Conservation (phyloP, 1,284 basidiomycete species). For the Trichosporon inkin region DNA sequence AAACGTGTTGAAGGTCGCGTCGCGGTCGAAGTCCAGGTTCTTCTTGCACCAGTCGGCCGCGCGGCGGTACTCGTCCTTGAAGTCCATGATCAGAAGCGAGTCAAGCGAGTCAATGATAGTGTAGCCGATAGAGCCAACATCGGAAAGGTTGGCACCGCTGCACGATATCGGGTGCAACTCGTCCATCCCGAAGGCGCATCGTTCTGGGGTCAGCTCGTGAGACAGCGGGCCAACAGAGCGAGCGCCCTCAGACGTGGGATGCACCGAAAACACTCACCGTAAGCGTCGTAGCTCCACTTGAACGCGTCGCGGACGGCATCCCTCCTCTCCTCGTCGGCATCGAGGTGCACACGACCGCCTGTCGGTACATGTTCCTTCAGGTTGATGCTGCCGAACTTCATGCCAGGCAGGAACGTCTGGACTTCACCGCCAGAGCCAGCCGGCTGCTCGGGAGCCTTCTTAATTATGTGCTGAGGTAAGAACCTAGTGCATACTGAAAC, state of each 20-base stretch:
- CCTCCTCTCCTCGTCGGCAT: slow-evolving; percentile 61
- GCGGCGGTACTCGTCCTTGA: slow-evolving; percentile 70
- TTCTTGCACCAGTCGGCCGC: slow-evolving; percentile 73
- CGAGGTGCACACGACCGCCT: slow-evolving; percentile 19
- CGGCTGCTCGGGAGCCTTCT: neutral
- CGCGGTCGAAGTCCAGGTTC: slow-evolving; percentile 69
- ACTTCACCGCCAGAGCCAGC: neutral
- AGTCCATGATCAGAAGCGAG: slow-evolving; percentile 78
- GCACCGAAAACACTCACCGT: slow-evolving; percentile 55
- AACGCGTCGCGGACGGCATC: slow-evolving; percentile 71
- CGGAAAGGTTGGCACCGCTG: slow-evolving; percentile 69
- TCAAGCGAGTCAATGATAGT: slow-evolving; percentile 79
- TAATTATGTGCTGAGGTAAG: neutral
- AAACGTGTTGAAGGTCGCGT: slow-evolving; percentile 82
- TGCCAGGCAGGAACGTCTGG: neutral
- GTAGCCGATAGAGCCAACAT: slow-evolving; percentile 75
- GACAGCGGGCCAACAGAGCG: too few relatives aligned
- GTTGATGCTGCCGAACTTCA: slow-evolving; percentile 1
- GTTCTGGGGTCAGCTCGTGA: slow-evolving; percentile 55
- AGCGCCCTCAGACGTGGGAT: too few relatives aligned
- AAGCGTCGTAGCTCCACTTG: slow-evolving; percentile 76
- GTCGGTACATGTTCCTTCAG: neutral
- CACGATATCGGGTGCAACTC: slow-evolving; percentile 75
- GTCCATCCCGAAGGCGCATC: slow-evolving; percentile 81
- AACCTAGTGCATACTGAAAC: neutral